Evolutionary conservation across 208 protist species (phyloP), one percentile per base, ranked within the genome.

Genomic region (Sergeia podlipaevii): DNA sequence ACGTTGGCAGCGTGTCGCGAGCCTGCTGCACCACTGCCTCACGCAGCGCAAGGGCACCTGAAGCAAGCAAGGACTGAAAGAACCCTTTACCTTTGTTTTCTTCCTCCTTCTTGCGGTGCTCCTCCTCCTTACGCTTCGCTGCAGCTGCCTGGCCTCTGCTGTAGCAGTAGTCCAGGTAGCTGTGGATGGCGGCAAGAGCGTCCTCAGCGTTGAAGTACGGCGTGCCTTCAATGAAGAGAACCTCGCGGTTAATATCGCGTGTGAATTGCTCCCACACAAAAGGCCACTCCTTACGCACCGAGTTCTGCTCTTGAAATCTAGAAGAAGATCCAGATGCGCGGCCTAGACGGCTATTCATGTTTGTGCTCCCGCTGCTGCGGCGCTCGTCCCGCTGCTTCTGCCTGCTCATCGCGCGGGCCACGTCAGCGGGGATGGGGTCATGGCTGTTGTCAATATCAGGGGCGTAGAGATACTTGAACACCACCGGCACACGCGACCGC

Each of bases 231-330:
- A 84, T 61, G 53, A 80, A 65, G 37, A 84, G 64, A 4, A 64
- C 64, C 49, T 84, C 72, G 20, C 77, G 77, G 4, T 61, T 64
- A 11, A 84, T 46, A 50, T 84, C 77, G 36, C 77, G 67, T 51
- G 58, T 60, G 21, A 84, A 79, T 53, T 84, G 77, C 32, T 76
- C 69, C 61, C 70, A 84, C 38, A 84, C 77, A 34, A 70, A 80
- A 3, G 43, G 47, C 73, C 77, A 84, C 50, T 79, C 71, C 10
- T 27, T 37, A 11, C 50, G 44, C 24, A 72, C 11, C 3, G 34
- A 4, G 23, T n/a, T n/a, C n/a, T n/a, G n/a, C n/a, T n/a, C n/a
- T n/a, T n/a, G n/a, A n/a, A n/a, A n/a, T n/a, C n/a, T n/a, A n/a
- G n/a, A n/a, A n/a, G n/a, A n/a, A n/a, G n/a, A n/a, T n/a, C n/a